phyloP scores from a whole-genome alignment of 805 yeast species.

The Torulaspora gathmanii region DNA sequence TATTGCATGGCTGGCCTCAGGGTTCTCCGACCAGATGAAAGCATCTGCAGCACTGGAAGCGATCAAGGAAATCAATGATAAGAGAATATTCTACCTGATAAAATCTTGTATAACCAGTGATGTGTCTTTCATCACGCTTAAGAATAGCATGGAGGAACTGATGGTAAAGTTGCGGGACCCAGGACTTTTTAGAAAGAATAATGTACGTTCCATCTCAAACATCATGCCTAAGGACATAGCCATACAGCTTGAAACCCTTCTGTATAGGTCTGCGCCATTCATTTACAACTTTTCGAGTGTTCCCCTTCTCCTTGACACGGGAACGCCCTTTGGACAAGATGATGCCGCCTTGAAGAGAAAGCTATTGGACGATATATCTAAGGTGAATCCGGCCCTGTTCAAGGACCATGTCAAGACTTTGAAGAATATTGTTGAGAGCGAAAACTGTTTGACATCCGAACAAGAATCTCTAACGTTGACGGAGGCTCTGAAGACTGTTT shows the following conservation, averaged over 20 bases:
- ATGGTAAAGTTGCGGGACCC: slow-evolving; percentile 50
- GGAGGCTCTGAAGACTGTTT: slow-evolving; percentile 54
- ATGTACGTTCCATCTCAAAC: slow-evolving; percentile 31
- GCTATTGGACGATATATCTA: slow-evolving; percentile 55
- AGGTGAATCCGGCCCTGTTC: slow-evolving; percentile 58
- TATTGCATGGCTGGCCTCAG: slow-evolving; percentile 54
- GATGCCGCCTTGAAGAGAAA: slow-evolving; percentile 40
- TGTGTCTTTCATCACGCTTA: slow-evolving; percentile 55
- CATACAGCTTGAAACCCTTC: slow-evolving; percentile 49
- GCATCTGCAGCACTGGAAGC: slow-evolving; percentile 48
- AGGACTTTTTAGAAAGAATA: slow-evolving; percentile 40
- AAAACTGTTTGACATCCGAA: slow-evolving; percentile 17
- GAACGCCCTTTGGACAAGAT: slow-evolving; percentile 31
- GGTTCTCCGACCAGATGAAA: slow-evolving; percentile 51
- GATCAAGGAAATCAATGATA: slow-evolving; percentile 52
- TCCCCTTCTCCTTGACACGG: slow-evolving; percentile 42
- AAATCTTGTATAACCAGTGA: slow-evolving; percentile 51
- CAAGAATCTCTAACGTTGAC: slow-evolving; percentile 21
- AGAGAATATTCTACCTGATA: slow-evolving; percentile 54
- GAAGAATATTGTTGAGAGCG: slow-evolving; percentile 37
- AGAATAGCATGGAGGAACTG: slow-evolving; percentile 60
- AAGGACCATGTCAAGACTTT: slow-evolving; percentile 54
- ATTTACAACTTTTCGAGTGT: slow-evolving; percentile 65
- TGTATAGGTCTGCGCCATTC: slow-evolving; percentile 58
- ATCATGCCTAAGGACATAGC: slow-evolving; percentile 48